Evolutionary conservation across 345 rosid species (phyloP).

Genomic region (Arabidopsis arenosa): DNA sequence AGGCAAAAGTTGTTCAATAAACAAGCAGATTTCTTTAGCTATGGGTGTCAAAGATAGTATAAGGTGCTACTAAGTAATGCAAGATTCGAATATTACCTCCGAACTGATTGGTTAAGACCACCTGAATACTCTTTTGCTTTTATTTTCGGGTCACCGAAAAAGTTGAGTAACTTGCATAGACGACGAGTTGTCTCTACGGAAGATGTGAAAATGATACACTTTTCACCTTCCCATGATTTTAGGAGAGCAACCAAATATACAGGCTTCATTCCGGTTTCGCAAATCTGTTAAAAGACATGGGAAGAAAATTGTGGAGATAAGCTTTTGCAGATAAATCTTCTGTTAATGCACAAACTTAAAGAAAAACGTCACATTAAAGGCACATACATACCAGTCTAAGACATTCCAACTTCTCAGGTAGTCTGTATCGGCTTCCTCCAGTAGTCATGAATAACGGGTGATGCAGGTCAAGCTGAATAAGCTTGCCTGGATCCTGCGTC

Average conservation of each 20-base stretch:
- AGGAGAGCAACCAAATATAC: slow-evolving; percentile 77
- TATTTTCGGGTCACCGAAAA: slow-evolving; percentile 69
- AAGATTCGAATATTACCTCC: slow-evolving; percentile 60
- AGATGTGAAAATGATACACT: slow-evolving; percentile 84
- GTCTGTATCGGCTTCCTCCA: slow-evolving; percentile 73
- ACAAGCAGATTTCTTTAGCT: neutral
- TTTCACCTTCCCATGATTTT: slow-evolving; percentile 73
- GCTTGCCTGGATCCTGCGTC: slow-evolving; percentile 97
- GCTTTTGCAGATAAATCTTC: slow-evolving; percentile 7
- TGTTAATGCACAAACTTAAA: slow-evolving; percentile 4
- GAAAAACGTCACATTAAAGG: slow-evolving; percentile 13
- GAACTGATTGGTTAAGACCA: slow-evolving; percentile 72
- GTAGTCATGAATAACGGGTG: slow-evolving; percentile 91
- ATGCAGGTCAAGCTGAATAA: slow-evolving; percentile 87
- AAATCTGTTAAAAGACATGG: slow-evolving; percentile 55
- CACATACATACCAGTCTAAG: slow-evolving; percentile 74
- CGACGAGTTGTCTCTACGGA: slow-evolving; percentile 90
- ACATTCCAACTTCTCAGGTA: slow-evolving; percentile 85
- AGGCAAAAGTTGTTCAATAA: slow-evolving; percentile 21
- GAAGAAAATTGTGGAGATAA: slow-evolving; percentile 10
- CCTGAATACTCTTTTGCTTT: slow-evolving; percentile 92
- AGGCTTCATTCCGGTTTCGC: slow-evolving; percentile 80
- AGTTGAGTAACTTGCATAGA: slow-evolving; percentile 75
- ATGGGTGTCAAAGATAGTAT: neutral
- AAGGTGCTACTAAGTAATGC: neutral